Base-by-base conservation (phyloP, 139 green algal species). In the Chlamydomonas schloesseri region DNA sequence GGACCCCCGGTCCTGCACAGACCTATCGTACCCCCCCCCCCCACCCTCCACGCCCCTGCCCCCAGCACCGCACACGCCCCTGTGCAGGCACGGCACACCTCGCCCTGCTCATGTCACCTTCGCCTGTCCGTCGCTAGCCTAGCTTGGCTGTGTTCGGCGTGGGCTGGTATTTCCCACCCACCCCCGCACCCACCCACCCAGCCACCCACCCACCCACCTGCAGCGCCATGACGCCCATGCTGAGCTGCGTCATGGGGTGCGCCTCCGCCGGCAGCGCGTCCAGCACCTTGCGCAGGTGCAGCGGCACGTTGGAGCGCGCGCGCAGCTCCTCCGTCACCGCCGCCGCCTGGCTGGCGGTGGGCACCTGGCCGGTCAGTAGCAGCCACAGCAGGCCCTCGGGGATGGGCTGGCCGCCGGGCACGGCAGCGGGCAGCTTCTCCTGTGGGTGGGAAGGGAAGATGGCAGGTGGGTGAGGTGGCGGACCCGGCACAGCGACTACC, bases 321-420 rank as follows among this genome's bases (percentile, higher is more conserved):
- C 80, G 71, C 72, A 99, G 92, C 76, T 99, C 96, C 58, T 91
- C 92, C 0, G 92, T 95, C 70, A 99, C 90, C 3, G 74, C 64
- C 17, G 85, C 53, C 9, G 93, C 95, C 89, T 99, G 96, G n/a
- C 89, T 90, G 31, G 90, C 65, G 29, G 50, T 96, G 67, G 93
- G 96, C 17, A 97, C 83, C 72, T 99, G 94, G 6, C 97, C 97
- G 0, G 98, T 99, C 1, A 99, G 86, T 77, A 99, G 93, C 82
- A 99, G 94, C 98, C 98, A 99, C 46, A 99, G 90, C 65, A 99
- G 92, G 58, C 97, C 98, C 88, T 99, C 97, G 9, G 98, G 98
- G 20, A 99, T 89, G 13, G 98, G 98, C 94, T 99, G 91, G 0
- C 95, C 95, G n/a, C 92, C 93, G 3, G 83, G 83, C 55, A 89